Base-by-base conservation (phyloP, 2,329 filamentous ascomycete genomes). In the Aureobasidium zeae region DNA sequence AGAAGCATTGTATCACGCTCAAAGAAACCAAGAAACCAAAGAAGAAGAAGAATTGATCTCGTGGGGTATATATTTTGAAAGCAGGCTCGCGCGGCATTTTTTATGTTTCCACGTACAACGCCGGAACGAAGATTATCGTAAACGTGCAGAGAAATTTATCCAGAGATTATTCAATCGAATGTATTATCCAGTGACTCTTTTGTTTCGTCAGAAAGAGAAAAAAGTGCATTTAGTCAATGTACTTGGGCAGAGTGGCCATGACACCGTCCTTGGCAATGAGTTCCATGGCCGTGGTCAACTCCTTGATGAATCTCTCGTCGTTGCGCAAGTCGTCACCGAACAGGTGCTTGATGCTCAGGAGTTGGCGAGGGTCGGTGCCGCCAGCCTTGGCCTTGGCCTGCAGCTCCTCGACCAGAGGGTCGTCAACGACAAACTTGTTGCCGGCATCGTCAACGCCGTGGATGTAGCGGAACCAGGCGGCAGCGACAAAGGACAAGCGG, bases 281-380 rank as follows among this genome's bases (percentile, higher is more conserved):
- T 53, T 68, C 62, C 63, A 73, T 65, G 1, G 68, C 69, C n/a
- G 50, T 63, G 42, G 66, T 62, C 15, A 73, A 56, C 56, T 71
- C 65, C 34, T 63, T 47, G 32, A 73, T 37, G 56, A 74, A 74
- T 25, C 66, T 56, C 61, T 70, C 51, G 55, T 73, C 69, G 32
- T 35, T 44, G 47, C 71, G 67, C 57, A 74, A 52, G 38, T 74
- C 69, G 41, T 73, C 69, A 55, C 71, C 71, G 38, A 74, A 74
- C 2, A 74, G 59, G 44, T 51, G 65, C 52, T 61, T 64, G 52
- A 72, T 59, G 57, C 61, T 63, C 2, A 74, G 63, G n/a, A 74
- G 54, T 25, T 59, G 52, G 9, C 47, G 29, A 0, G 71, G 70
- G 48, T 64, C 57, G 26, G 55, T 60, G 26, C 66, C 68, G 4